Conservation (phyloP, 1,284 basidiomycete genomes). For the Cryptococcus maquisensis region DNA sequence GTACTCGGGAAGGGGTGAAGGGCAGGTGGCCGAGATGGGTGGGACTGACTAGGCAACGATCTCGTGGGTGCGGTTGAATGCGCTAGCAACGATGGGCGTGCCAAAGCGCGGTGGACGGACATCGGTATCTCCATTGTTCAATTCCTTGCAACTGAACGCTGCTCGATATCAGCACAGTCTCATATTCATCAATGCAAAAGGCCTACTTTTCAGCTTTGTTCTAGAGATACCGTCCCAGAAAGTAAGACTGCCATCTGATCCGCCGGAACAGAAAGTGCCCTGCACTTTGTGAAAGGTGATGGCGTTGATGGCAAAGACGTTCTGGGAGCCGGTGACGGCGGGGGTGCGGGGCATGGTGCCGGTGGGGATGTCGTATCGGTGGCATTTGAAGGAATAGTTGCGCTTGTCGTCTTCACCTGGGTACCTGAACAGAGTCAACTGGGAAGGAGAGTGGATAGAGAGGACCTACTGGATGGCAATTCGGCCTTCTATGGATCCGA, state of each 20-base stretch:
- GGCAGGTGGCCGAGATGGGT: not conserved
- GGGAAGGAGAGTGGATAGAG: not conserved
- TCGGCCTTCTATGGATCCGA: slow-evolving; percentile 91
- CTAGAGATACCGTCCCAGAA: slow-evolving; percentile 57
- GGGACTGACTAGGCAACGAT: slow-evolving; percentile 72
- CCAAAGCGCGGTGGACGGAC: slow-evolving; percentile 54
- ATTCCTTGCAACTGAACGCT: slow-evolving; percentile 52
- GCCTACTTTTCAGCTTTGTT: slow-evolving; percentile 78
- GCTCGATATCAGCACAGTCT: not conserved
- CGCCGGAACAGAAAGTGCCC: slow-evolving; percentile 91
- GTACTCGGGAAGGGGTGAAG: slow-evolving; percentile 15
- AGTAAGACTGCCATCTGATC: slow-evolving; percentile 52
- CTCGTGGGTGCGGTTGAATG: slow-evolving; percentile 79
- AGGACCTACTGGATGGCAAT: slow-evolving; percentile 85
- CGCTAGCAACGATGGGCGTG: slow-evolving; percentile 54
- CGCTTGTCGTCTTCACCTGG: slow-evolving; percentile 42
- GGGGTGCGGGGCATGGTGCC: slow-evolving; percentile 34
- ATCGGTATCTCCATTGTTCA: slow-evolving; percentile 64
- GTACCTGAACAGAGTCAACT: slow-evolving; percentile 24
- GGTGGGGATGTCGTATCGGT: slow-evolving; percentile 63
- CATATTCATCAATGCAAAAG: not conserved
- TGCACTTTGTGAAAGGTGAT: slow-evolving; percentile 87
- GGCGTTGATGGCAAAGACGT: slow-evolving; percentile 88
- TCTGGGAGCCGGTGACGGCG: slow-evolving; percentile 47
- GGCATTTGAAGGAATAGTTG: slow-evolving; percentile 96